Evolutionary conservation across 257 asterid species (phyloP), one percentile per base, ranked within the genome.

Genomic region (Ilex aquifolium): DNA sequence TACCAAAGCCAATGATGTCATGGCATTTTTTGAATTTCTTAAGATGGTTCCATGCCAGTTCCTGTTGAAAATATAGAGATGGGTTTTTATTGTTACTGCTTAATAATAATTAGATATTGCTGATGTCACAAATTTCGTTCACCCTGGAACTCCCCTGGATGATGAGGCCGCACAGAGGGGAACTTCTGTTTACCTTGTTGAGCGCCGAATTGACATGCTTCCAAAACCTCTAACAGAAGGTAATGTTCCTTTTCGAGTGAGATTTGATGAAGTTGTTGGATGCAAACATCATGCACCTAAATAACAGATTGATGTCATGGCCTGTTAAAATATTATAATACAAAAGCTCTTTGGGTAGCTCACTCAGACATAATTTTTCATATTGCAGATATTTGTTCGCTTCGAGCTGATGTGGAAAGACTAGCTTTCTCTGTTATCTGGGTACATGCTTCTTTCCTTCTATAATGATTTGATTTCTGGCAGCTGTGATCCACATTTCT

Each of bases 161-260:
- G 93, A 87, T 56, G 99, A 93, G 88, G 99, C 97, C 76, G 55
- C 99, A 60, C 93, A 81, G 79, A 87, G 99, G 76, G 99, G 99
- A 60, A 93, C 99, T 74, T 93, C 99, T 62, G 99, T 93, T 61
- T 93, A 90, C 85, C 96, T 93, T 65, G 99, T 93, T 56, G 99
- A 90, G 85, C 84, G 85, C 63, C 93, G 99, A 66, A 93, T 93
- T 62, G 99, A 93, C 84, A 93, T 93, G 99, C 97, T 93, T 66
- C 99, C 99, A 2, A 90, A 93, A 75, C 99, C 99, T 65, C 82
- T 93, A 50, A 93, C 99, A 32, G 99, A 93, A 93, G 99, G 99
- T 93, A 66, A 62, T 31, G 0, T 56, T 17, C 61, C 12, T 55
- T n/a, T 50, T 60, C 12, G 44, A n/a, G 27, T 21, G 42, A 53